Conservation (phyloP, 2,329 filamentous ascomycete species). For the Aspergillus puulaauensis region DNA sequence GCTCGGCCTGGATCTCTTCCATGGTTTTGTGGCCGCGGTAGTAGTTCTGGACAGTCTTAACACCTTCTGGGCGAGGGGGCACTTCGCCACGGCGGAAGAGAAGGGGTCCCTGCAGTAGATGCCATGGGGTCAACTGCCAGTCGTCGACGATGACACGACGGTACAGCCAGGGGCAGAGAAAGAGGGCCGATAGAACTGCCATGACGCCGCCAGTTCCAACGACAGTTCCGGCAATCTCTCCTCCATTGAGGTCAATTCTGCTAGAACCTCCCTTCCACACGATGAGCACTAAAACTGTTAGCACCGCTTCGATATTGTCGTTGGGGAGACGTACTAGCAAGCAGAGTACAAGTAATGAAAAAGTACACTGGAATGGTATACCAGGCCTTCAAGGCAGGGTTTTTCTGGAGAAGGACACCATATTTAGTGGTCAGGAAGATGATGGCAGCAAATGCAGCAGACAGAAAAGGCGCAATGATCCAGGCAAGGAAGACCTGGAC, state of each 20-base stretch:
- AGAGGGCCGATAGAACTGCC: constrained; percentile 3
- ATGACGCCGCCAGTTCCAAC: constrained; percentile 16
- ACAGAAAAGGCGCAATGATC: constrained; percentile 19
- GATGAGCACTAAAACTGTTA: constrained; percentile 15
- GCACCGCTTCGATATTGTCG: neutral
- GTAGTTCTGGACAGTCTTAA: constrained; percentile 12
- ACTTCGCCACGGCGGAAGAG: constrained; percentile 17
- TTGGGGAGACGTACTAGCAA: constrained; percentile 11
- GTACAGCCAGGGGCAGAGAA: constrained; percentile 19
- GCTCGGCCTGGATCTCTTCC: constrained; percentile 15
- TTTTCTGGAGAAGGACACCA: constrained; percentile 11
- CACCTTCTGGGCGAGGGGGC: constrained; percentile 9
- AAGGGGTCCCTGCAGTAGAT: constrained; percentile 16
- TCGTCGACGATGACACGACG: constrained; percentile 14
- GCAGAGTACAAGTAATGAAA: constrained; percentile 16
- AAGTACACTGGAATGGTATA: constrained; percentile 18
- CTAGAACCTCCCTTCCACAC: constrained; percentile 20
- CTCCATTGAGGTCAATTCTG: constrained; percentile 13
- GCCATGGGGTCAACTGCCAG: constrained; percentile 15
- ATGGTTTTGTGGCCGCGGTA: constrained; percentile 22
- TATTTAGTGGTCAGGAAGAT: constrained; percentile 20
- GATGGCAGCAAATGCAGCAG: constrained; percentile 15
- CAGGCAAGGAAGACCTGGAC: constrained; percentile 22
- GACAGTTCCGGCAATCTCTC: constrained; percentile 13
- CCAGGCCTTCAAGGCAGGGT: constrained; percentile 14